Evolutionary conservation across 768 basidiomycete genomes (phyloP).

Genomic region (Panaeolus papilionaceus): DNA sequence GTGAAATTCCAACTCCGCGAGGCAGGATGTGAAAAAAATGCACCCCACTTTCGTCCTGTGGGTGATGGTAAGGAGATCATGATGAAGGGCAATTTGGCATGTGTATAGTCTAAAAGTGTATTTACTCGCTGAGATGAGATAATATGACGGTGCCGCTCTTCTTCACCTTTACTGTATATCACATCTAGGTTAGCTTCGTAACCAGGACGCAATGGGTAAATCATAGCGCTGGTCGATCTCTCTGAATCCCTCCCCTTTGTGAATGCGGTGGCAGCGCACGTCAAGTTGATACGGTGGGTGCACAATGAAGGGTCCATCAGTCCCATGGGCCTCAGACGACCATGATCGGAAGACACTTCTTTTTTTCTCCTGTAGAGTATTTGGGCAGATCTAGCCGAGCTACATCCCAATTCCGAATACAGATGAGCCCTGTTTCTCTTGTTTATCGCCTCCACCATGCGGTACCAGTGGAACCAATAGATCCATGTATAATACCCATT

Average conservation of each 20-base stretch:
- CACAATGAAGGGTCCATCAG: slow-evolving; percentile 1
- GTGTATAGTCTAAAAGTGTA: slow-evolving; percentile 13
- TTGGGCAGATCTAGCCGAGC: background rate
- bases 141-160: slow-evolving; percentile 13
- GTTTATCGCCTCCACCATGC: background rate
- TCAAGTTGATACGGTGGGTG: background rate
- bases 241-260: slow-evolving; percentile 5
- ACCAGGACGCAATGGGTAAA: background rate
- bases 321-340: slow-evolving; percentile 12
- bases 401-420: slow-evolving; percentile 1
- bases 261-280: background rate
- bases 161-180: slow-evolving; percentile 7
- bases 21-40: slow-evolving; percentile 11
- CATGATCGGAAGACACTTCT: slow-evolving; percentile 8
- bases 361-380: background rate
- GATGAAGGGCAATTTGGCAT: slow-evolving; percentile 4
- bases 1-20: slow-evolving; percentile 2
- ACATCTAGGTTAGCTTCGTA: slow-evolving; percentile 9
- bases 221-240: slow-evolving; percentile 12
- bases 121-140: slow-evolving; percentile 5
- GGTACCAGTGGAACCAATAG: slow-evolving; percentile 1
- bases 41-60: slow-evolving; percentile 7
- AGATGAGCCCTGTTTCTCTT: slow-evolving; percentile 10
- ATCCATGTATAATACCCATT: background rate
- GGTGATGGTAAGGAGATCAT: slow-evolving; percentile 1